Evolutionary conservation across 306 rosid species (phyloP), one percentile per base, ranked within the genome.

Genomic region (Mucuna pruriens): DNA sequence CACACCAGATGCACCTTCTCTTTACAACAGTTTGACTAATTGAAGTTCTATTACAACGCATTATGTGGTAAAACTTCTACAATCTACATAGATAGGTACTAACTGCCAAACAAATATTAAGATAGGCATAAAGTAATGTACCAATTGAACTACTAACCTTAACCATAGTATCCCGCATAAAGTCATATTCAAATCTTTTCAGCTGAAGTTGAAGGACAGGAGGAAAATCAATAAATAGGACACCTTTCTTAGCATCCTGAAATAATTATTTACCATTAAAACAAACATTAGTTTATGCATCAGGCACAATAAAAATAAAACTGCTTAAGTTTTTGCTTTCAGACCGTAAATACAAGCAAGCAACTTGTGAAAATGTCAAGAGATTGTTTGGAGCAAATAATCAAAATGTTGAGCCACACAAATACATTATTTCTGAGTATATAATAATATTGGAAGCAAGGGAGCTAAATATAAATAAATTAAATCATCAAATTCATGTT

Each of bases 231-330:
- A 91, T 94, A 84, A 94, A 94, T 61, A 94, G 82, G 65, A 91
- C 98, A 72, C 98, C 98, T 83, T 94, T 94, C 92, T 85, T 94
- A 52, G 98, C 98, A 89, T 91, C 98, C 98, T 94, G 92, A 84
- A 86, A 84, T 6, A 22, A 48, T 12, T 38, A 80, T 67, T 54
- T 55, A 55, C 12, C 60, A 79, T 55, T 33, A 13, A 78, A 49
- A n/a, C 73, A 66, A 71, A 60, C 17, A 80, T 76, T 12, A 86
- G 77, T 67, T 67, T n/a, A 12, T 4, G 39, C 64, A 54, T 58
- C 69, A 74, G 73, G 45, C 31, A 42, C 76, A 58, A 71, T 45
- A n/a, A 81, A 68, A 63, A 57, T 29, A 9, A 26, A 77, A 76
- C 58, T 17, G 36, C 51, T 38, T 42, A 25, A 40, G 20, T 44